These are phyloP conservation scores for Coleophoma cylindrospora DNA, from an alignment of 2,329 filamentous ascomycete genomes.

Conservation along the genomic window DNA sequence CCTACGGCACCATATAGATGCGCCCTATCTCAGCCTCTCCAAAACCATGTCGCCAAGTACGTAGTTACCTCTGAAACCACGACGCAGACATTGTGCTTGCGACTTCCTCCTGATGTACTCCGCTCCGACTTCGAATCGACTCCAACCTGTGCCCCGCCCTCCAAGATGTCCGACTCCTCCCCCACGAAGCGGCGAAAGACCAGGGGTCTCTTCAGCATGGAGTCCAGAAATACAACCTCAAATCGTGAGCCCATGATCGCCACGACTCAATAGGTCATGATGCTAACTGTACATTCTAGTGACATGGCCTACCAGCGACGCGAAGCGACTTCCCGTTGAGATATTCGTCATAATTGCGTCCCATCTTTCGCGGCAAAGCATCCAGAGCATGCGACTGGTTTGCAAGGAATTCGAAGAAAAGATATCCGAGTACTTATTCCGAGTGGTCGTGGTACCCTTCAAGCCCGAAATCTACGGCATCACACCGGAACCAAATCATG, in stretches of 20 bases:
- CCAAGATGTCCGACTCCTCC: conserved; percentile 4
- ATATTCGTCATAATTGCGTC: conserved; percentile 53
- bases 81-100: no score
- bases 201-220: conserved; percentile 6
- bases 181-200: conserved; percentile 19
- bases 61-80: no score
- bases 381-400: conserved; percentile 57
- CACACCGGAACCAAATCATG: conserved; percentile 27
- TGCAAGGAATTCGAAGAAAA: conserved; percentile 53
- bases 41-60: no score
- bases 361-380: conserved; percentile 50
- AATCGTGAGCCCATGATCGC: background rate
- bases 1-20: no score
- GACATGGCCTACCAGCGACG: conserved; percentile 30
- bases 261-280: background rate
- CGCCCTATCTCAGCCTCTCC: no score
- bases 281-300: background rate
- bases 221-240: conserved; percentile 1
- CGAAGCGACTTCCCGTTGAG: conserved; percentile 47
- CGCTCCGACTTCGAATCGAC: no score
- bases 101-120: no score
- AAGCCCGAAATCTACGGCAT: conserved; percentile 57
- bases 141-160: no score
- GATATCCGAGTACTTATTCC: conserved; percentile 53
- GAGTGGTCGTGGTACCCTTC: conserved; percentile 61